phyloP scores from a whole-genome alignment of 768 basidiomycete species.

The Postia placenta region DNA sequence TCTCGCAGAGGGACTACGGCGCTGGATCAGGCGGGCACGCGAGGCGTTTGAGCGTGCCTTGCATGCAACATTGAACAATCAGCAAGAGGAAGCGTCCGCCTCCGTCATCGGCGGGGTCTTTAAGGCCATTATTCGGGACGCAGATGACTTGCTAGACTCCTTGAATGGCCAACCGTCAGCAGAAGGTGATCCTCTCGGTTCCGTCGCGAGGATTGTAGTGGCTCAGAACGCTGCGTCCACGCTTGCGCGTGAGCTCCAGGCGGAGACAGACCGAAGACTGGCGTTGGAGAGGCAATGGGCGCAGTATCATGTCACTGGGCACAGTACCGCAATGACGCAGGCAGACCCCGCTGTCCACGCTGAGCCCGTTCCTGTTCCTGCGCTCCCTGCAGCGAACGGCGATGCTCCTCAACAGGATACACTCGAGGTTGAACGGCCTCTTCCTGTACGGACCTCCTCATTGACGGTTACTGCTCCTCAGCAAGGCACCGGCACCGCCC shows the following conservation, averaged over 20 bases:
- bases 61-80: conserved; percentile 5
- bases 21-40: conserved; percentile 49
- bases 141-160: conserved; percentile 27
- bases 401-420: too few relatives aligned
- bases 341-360: too few relatives aligned
- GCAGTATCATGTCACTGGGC: background rate
- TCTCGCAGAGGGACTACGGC: conserved; percentile 44
- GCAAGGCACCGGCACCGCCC: too few relatives aligned
- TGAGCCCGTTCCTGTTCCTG: too few relatives aligned
- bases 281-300: conserved; percentile 31
- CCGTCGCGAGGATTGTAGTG: conserved; percentile 45
- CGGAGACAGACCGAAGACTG: conserved; percentile 47
- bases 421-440: too few relatives aligned
- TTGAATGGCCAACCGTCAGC: conserved; percentile 30
- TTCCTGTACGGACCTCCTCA: too few relatives aligned
- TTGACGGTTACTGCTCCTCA: too few relatives aligned
- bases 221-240: conserved; percentile 44
- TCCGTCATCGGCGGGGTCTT: conserved; percentile 18
- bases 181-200: conserved; percentile 33
- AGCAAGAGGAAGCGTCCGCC: conserved; percentile 3
- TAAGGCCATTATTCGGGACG: conserved; percentile 28
- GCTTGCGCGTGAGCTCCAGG: conserved; percentile 52
- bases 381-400: too few relatives aligned
- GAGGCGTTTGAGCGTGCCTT: conserved; percentile 29
- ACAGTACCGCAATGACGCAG: too few relatives aligned